Percentiles rank a stretch among this genome's conserved stretches.
Conservation (phyloP, 75 land plant species). For the Ceratopteris richardii region DNA sequence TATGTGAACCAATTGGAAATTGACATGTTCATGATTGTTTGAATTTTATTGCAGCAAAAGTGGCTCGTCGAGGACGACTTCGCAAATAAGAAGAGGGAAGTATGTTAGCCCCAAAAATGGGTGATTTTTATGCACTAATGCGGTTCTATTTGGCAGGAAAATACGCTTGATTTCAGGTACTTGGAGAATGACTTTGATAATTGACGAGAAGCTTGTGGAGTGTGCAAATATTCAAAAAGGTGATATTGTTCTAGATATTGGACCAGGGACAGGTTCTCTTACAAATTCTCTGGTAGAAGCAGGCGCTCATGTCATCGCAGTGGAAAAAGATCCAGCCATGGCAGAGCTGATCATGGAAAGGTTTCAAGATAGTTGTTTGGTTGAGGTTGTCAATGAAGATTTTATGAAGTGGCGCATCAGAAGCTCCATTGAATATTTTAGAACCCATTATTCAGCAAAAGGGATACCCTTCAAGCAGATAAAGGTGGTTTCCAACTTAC, state of each 20-base stretch:
- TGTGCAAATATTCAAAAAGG: slow-evolving; percentile 63
- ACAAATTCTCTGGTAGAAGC: slow-evolving; percentile 74
- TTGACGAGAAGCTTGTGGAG: slow-evolving; percentile 56
- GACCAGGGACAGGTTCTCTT: slow-evolving; percentile 96
- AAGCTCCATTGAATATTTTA: slow-evolving; percentile 7
- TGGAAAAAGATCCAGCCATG: slow-evolving; percentile 69
- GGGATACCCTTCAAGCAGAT: slow-evolving; percentile 12
- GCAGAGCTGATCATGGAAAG: slow-evolving; percentile 19
- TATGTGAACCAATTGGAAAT: no score
- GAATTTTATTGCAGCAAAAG: no score
- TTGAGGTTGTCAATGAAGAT: slow-evolving; percentile 25
- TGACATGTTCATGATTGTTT: no score
- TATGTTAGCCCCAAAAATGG: no score
- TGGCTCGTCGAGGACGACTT: no score
- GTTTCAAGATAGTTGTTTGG: slow-evolving; percentile 17
- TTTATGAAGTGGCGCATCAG: slow-evolving; percentile 33
- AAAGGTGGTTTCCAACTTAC: slow-evolving; percentile 77
- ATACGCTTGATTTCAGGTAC: no score
- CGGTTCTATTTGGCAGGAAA: no score
- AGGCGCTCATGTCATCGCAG: slow-evolving; percentile 79
- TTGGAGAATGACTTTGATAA: no score
- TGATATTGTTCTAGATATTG: slow-evolving; percentile 87
- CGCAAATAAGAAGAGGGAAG: no score
- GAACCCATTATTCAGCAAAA: neutral
- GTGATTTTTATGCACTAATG: no score